These are phyloP conservation scores for Solanum chaucha DNA, from an alignment of 257 asterid genomes.

Conservation along the genomic window DNA sequence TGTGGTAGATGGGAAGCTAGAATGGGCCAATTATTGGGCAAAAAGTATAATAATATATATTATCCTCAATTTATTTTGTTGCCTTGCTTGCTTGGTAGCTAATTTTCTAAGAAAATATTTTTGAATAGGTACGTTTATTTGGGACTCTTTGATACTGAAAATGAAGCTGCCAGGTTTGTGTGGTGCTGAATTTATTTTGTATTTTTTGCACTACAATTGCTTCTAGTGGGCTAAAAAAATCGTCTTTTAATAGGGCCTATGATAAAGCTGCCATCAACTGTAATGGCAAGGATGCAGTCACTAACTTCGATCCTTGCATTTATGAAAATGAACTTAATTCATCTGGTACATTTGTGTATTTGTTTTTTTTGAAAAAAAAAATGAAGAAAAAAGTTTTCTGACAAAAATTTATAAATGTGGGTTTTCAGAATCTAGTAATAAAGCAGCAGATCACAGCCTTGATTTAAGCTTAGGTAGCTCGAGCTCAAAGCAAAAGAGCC, in stretches of 20 bases:
- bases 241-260: conserved; percentile 49
- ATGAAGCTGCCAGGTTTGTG: conserved; percentile 79
- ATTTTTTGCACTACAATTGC: neutral
- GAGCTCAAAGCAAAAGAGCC: conserved; percentile 19
- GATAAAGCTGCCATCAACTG: conserved; percentile 85
- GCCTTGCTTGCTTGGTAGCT: neutral
- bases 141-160: conserved; percentile 88
- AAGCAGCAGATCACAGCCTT: conserved; percentile 42
- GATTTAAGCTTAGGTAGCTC: conserved; percentile 80
- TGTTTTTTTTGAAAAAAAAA: neutral
- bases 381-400: neutral
- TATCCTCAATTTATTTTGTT: neutral
- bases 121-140: conserved; percentile 64
- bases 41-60: conserved; percentile 33
- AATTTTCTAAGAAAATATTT: neutral
- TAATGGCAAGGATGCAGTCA: conserved; percentile 80
- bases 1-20: conserved; percentile 96
- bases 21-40: conserved; percentile 78
- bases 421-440: conserved; percentile 29
- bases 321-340: conserved; percentile 54
- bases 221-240: neutral
- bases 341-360: conserved; percentile 21
- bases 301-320: conserved; percentile 71
- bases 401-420: neutral
- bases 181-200: neutral